Evolutionary conservation across 2,329 filamentous ascomycete genomes (phyloP).

Genomic region (Penicillium occitanis): DNA sequence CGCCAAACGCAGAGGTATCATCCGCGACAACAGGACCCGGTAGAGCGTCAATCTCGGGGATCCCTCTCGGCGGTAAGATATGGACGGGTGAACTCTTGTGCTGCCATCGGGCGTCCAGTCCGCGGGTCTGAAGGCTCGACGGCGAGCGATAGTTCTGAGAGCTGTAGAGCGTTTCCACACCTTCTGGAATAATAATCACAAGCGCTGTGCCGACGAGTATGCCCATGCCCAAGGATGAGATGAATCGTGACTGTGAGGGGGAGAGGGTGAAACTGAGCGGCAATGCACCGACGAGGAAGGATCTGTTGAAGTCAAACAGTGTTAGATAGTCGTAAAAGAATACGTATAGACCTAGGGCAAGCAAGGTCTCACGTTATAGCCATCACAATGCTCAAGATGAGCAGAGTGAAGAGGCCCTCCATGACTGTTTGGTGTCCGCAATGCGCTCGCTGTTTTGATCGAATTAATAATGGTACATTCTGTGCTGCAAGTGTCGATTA

Average conservation of each 20-base stretch:
- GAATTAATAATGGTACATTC: constrained; percentile 16
- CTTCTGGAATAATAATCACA: constrained; percentile 96
- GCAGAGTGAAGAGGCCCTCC: constrained; percentile 65
- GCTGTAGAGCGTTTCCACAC: constrained; percentile 82
- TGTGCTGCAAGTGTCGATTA: background rate
- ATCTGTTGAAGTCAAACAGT: constrained; percentile 56
- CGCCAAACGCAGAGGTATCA: background rate
- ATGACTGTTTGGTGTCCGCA: constrained; percentile 32
- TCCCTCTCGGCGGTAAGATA: constrained; percentile 15
- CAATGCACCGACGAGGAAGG: constrained; percentile 87
- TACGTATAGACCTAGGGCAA: background rate
- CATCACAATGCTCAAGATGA: constrained; percentile 65
- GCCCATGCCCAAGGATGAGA: constrained; percentile 90
- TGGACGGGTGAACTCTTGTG: constrained; percentile 18
- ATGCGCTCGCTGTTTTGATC: constrained; percentile 7
- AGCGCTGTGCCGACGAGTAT: constrained; percentile 92
- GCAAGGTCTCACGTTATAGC: constrained; percentile 56
- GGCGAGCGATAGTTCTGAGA: constrained; percentile 39
- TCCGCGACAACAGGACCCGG: constrained; percentile 34
- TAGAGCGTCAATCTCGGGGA: constrained; percentile 23
- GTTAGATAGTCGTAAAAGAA: background rate
- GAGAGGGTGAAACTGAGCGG: constrained; percentile 87
- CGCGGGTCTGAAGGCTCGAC: constrained; percentile 35
- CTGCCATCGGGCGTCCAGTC: constrained; percentile 33
- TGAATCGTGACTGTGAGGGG: constrained; percentile 78